Evolutionary conservation across 805 yeast genomes (phyloP).

Genomic region (Spathaspora arborariae): DNA sequence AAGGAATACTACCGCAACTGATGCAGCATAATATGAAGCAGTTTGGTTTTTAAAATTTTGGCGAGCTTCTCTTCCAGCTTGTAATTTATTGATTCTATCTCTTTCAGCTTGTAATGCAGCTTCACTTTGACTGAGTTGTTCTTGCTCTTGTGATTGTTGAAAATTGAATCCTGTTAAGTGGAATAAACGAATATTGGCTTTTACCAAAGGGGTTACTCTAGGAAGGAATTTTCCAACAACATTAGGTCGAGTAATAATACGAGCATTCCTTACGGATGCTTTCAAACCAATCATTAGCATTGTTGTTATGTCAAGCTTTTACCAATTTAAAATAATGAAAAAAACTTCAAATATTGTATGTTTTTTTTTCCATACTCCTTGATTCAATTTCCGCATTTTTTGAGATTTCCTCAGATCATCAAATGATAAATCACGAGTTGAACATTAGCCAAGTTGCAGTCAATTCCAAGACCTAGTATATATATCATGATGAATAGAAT

Average conservation of each 20-base stretch:
- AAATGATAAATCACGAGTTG: background rate
- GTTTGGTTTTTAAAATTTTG: conserved; percentile 44
- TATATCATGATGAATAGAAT: background rate
- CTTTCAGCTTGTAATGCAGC: background rate
- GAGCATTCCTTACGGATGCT: background rate
- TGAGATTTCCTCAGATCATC: background rate
- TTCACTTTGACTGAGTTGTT: background rate
- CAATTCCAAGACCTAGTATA: too few species aligned
- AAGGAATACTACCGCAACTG: conserved; percentile 66
- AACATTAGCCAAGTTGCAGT: background rate
- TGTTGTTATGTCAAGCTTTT: background rate
- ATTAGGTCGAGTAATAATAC: background rate
- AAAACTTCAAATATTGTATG: background rate
- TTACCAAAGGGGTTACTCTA: background rate
- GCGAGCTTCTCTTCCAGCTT: conserved; percentile 22
- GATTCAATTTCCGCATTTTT: background rate
- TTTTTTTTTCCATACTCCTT: background rate
- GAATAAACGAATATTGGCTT: background rate
- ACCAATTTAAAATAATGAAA: background rate
- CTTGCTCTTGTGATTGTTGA: background rate
- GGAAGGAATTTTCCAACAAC: background rate
- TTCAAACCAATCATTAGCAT: background rate
- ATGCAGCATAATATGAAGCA: conserved; percentile 60
- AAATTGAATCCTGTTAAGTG: background rate
- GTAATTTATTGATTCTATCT: conserved; percentile 13